Percentiles rank a stretch among this genome's conserved stretches.
Conservation (phyloP, 139 green algal species). For the Coelastrella sp. region DNA sequence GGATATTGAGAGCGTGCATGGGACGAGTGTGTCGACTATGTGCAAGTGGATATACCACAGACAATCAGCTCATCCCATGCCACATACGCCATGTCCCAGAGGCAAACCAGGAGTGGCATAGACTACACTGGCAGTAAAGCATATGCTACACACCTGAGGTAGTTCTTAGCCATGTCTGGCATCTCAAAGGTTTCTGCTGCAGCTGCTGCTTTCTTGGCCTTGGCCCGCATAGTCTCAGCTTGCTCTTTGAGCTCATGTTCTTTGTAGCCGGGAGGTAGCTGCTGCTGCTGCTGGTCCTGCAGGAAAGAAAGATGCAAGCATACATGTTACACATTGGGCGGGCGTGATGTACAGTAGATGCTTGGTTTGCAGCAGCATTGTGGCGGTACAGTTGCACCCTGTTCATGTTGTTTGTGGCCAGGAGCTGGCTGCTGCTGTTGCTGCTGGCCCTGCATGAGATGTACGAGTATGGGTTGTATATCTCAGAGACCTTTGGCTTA, state of each 20-base stretch:
- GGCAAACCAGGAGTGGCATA: no score
- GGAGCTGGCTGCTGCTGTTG: not conserved
- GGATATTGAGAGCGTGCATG: no score
- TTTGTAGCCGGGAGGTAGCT: not conserved
- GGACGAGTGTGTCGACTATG: no score
- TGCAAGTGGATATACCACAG: no score
- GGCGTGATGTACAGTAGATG: no score
- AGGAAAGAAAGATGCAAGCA: not conserved
- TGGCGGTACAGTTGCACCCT: no score
- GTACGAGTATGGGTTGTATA: no score
- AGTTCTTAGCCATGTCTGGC: slow-evolving; percentile 7
- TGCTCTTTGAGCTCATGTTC: not conserved
- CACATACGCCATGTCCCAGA: no score
- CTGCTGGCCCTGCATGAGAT: no score
- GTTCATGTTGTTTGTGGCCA: not conserved
- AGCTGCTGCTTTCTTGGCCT: slow-evolving; percentile 32
- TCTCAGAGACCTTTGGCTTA: no score
- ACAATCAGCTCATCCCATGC: no score
- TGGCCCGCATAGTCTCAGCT: slow-evolving; percentile 2
- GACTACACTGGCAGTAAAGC: not conserved
- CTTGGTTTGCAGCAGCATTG: not conserved
- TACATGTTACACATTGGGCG: not conserved
- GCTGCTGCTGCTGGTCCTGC: not conserved
- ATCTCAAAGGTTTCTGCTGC: slow-evolving; percentile 20
- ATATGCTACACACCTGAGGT: slow-evolving; percentile 2